These are phyloP conservation scores for Leccinum subgranulosum DNA, from an alignment of 768 basidiomycete genomes.

Conservation along the genomic window DNA sequence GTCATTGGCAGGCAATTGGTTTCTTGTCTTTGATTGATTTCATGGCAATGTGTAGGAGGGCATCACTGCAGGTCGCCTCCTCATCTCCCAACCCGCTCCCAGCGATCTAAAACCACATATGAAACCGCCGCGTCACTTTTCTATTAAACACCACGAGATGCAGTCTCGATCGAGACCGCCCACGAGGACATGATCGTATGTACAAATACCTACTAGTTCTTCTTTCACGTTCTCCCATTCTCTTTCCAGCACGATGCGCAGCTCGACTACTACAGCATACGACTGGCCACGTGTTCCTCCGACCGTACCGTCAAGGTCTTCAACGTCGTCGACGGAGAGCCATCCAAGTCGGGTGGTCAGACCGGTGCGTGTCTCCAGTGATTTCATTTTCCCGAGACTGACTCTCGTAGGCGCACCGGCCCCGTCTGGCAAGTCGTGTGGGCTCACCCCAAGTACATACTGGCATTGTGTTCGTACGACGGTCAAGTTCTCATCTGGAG, in stretches of 20 bases:
- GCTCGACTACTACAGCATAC: conserved; percentile 95
- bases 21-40: no score
- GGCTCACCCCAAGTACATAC: conserved; percentile 97
- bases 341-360: conserved; percentile 64
- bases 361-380: conserved; percentile 52
- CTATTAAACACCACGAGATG: conserved; percentile 35
- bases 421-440: conserved; percentile 98
- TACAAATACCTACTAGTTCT: not conserved
- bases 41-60: no score
- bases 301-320: conserved; percentile 95
- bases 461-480: conserved; percentile 98
- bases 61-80: no score
- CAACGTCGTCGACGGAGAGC: conserved; percentile 87
- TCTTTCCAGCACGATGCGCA: conserved; percentile 90
- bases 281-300: conserved; percentile 94
- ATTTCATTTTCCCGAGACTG: not conserved
- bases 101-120: no score
- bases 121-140: not conserved
- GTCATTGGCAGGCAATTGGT: no score
- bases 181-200: conserved; percentile 98
- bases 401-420: conserved; percentile 73
- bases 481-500: conserved; percentile 99
- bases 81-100: no score
- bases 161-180: conserved; percentile 86
- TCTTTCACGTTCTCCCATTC: not conserved